Evolutionary conservation across 306 rosid genomes (phyloP).

Genomic region (Chamaecrista fasciculata): DNA sequence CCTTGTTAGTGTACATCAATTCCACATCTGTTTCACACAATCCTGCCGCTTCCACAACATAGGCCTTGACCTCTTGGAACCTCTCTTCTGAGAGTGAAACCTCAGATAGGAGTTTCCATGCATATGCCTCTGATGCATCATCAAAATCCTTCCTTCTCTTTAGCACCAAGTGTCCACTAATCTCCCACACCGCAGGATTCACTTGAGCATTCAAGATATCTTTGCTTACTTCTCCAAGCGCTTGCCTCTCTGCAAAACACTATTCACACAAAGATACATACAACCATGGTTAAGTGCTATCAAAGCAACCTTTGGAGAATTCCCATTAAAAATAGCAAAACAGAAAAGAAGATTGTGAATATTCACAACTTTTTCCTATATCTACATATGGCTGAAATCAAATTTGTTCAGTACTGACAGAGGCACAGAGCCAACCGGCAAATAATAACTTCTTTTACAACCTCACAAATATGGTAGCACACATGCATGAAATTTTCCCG

Average conservation of each 20-base stretch:
- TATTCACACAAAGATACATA: not conserved
- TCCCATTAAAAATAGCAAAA: not conserved
- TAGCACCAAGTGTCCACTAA: slow-evolving; percentile 33
- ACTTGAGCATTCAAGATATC: slow-evolving; percentile 14
- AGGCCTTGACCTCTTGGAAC: slow-evolving; percentile 26
- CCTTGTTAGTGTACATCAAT: too few relatives aligned
- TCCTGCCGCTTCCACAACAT: slow-evolving; percentile 3
- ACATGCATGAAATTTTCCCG: too few relatives aligned
- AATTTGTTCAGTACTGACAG: too few relatives aligned
- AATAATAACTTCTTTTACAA: too few relatives aligned
- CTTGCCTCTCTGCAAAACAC: slow-evolving; percentile 38
- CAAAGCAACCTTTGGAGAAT: not conserved
- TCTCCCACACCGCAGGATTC: slow-evolving; percentile 40
- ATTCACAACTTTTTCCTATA: too few relatives aligned
- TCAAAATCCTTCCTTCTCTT: slow-evolving; percentile 30
- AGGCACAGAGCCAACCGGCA: too few relatives aligned
- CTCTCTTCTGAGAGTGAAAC: slow-evolving; percentile 25
- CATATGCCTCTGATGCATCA: slow-evolving; percentile 14
- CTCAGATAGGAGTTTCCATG: slow-evolving; percentile 30
- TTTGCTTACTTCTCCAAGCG: slow-evolving; percentile 27
- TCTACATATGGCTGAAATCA: too few relatives aligned
- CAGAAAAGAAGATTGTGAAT: too few relatives aligned
- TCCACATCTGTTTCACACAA: not conserved
- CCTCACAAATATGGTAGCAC: too few relatives aligned
- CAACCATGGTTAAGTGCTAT: not conserved